Evolutionary conservation across 106 monocot species (phyloP).

Genomic region (Agapanthus africanus): DNA sequence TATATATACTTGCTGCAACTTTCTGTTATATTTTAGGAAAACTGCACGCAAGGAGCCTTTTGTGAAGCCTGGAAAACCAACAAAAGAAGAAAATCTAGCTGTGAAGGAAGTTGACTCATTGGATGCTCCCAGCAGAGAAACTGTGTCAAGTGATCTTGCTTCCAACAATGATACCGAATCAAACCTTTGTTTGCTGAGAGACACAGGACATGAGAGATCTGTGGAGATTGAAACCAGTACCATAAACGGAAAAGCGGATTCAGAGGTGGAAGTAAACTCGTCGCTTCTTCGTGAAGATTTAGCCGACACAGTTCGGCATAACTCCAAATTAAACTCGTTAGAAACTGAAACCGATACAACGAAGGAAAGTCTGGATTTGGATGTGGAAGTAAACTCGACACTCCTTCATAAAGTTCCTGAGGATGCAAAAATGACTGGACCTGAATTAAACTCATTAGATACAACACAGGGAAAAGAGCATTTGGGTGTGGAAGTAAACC

Average conservation of each 20-base stretch:
- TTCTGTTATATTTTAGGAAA: conserved; percentile 30
- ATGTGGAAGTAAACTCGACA: neutral
- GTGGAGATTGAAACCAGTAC: neutral
- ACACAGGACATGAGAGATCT: conserved; percentile 16
- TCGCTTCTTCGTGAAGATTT: neutral
- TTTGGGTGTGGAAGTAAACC: conserved; percentile 10
- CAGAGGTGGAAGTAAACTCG: neutral
- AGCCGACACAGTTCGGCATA: neutral
- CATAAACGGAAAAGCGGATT: neutral
- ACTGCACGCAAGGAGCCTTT: conserved; percentile 36
- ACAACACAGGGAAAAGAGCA: neutral
- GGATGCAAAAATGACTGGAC: neutral
- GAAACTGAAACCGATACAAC: neutral
- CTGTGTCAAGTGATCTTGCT: no score
- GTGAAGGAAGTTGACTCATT: neutral
- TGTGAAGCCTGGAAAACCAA: conserved; percentile 20
- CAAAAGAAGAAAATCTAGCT: neutral
- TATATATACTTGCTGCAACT: neutral
- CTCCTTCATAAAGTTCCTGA: neutral
- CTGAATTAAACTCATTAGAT: neutral
- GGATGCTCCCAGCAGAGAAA: no score
- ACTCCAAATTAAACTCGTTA: neutral
- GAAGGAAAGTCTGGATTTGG: neutral
- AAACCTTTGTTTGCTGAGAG: conserved; percentile 12
- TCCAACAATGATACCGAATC: neutral